Evolutionary conservation across 1,284 basidiomycete genomes (phyloP).

Genomic region (Inonotus hispidus): DNA sequence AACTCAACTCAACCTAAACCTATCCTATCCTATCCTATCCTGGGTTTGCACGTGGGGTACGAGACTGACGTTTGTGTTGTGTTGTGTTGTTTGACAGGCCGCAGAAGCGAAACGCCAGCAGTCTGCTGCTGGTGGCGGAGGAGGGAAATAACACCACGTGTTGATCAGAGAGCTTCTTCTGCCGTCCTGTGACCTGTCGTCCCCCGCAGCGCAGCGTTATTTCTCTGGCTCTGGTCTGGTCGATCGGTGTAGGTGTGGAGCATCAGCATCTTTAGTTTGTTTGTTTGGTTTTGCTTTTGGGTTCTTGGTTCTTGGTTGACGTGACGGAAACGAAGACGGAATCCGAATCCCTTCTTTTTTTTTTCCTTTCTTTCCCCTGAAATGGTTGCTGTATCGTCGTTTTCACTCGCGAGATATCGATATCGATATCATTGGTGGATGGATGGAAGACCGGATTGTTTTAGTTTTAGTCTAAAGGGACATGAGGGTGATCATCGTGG

Average conservation of each 20-base stretch:
- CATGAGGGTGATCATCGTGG: too few species aligned
- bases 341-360: too few species aligned
- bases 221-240: conserved; percentile 4
- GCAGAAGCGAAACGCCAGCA: conserved; percentile 6
- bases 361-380: too few species aligned
- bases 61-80: neutral
- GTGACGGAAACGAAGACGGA: too few species aligned
- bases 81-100: neutral
- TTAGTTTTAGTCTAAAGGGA: too few species aligned
- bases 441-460: too few species aligned
- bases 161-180: conserved; percentile 1
- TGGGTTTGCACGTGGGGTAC: neutral
- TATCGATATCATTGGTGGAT: too few species aligned
- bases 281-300: too few species aligned
- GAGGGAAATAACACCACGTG: conserved; percentile 10
- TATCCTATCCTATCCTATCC: neutral
- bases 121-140: neutral
- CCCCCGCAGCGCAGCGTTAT: neutral
- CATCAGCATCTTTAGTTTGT: neutral
- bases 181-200: too few species aligned
- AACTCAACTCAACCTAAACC: neutral
- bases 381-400: too few species aligned
- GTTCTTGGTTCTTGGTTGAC: too few species aligned
- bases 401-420: too few species aligned
- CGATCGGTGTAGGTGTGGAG: neutral